Evolutionary conservation across 768 basidiomycete species (phyloP), one percentile per base, ranked within the genome.

Genomic region (Lentinula guzmanii): DNA sequence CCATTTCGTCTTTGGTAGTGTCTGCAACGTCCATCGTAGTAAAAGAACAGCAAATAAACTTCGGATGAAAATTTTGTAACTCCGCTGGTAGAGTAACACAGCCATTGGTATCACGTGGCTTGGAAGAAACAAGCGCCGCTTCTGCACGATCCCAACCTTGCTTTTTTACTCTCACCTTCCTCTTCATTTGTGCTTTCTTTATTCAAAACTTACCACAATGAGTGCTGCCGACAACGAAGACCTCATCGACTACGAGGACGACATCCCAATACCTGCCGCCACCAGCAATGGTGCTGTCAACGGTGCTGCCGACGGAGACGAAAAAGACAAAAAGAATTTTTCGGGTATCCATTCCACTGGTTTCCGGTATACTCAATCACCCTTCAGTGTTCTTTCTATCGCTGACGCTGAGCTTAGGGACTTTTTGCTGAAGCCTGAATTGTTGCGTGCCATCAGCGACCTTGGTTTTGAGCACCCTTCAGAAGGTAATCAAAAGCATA

Each of bases 341-440:
- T 96, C 97, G 63, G 97, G 97, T 34, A 98, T 99, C 70, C 97
- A 99, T 81, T 95, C 95, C n/a, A 99, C 97, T 64, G 97, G 97
- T 62, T 99, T 99, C 79, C 86, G 97, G 95, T 95, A 61, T 61
- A 85, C 37, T 39, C 7, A 13, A 39, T 8, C 37, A 39, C 1
- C 7, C 37, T 71, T 10, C n/a, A 45, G 13, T 16, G 60, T 21
- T 56, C 45, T 33, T 62, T 65, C 65, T 48, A 33, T 13, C 63
- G 24, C 55, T 63, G 48, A 48, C 57, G 63, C 68, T 68, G 67
- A 53, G 65, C 59, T 21, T 69, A 97, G 95, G 74, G 97, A 99
- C 74, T 99, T 99, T 81, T 79, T 99, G 73, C 79, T 98, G 75
- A 99, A 98, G 78, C 93, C 97, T 42, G 97, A 98, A 73, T 75